phyloP scores from a whole-genome alignment of 306 rosid species.

The Cercis canadensis region DNA sequence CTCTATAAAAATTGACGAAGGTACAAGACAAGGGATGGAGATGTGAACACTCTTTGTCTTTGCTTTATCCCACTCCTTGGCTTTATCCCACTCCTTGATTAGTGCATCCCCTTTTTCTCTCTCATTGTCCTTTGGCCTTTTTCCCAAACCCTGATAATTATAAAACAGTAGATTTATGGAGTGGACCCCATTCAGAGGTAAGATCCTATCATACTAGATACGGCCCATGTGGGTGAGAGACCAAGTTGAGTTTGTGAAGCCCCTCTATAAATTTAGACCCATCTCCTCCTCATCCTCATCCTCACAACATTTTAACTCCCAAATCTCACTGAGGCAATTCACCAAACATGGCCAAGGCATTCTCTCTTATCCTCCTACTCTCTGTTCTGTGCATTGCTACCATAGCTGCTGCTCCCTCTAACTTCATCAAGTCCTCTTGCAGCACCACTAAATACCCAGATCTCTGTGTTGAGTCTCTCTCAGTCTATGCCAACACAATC shows the following conservation, averaged over 20 bases:
- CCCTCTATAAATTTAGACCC: conserved; percentile 16
- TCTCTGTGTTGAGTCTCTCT: conserved; percentile 41
- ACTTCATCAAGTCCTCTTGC: conserved; percentile 50
- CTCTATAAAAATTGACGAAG: too few species aligned
- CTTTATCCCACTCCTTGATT: conserved; percentile 3
- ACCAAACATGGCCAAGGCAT: conserved; percentile 28
- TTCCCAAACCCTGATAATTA: conserved; percentile 3
- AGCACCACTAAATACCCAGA: conserved; percentile 44
- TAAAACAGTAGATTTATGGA: not conserved
- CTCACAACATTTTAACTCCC: not conserved
- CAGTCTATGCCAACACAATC: conserved; percentile 43
- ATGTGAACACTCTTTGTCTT: too few species aligned
- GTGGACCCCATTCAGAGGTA: conserved; percentile 1
- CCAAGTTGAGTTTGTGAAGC: not conserved
- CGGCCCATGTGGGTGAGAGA: too few species aligned
- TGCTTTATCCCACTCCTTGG: too few species aligned
- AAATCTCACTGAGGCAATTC: not conserved
- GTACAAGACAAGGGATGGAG: too few species aligned
- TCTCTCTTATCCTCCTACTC: not conserved
- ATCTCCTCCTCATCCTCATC: not conserved
- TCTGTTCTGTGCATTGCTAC: not conserved
- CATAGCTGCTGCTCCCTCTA: not conserved
- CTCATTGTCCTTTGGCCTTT: not conserved
- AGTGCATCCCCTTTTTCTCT: not conserved
- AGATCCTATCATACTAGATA: too few species aligned